These are phyloP conservation scores for Pachysolen tannophilus DNA, from an alignment of 805 yeast genomes.

Conservation along the genomic window DNA sequence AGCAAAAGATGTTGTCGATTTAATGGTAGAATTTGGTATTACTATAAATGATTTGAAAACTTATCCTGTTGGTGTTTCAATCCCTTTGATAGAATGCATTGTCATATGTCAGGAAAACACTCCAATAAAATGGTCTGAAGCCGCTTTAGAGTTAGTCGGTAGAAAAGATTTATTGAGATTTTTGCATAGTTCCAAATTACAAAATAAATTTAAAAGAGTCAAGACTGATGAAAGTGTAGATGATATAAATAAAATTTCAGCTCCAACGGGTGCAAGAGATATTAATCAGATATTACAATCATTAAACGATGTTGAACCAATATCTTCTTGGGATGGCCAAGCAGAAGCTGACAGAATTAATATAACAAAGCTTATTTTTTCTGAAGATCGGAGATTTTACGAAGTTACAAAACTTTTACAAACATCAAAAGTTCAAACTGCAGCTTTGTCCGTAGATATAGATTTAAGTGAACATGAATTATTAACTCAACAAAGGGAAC, in stretches of 20 bases:
- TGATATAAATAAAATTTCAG: constrained; percentile 6
- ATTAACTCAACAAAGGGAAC: constrained; percentile 46
- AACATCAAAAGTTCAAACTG: constrained; percentile 54
- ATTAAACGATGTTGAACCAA: constrained; percentile 34
- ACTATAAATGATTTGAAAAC: constrained; percentile 48
- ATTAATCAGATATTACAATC: constrained; percentile 31
- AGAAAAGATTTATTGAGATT: constrained; percentile 50
- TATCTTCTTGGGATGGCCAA: constrained; percentile 63
- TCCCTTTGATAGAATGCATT: constrained; percentile 60
- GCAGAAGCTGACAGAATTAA: constrained; percentile 61
- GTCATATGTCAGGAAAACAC: constrained; percentile 44
- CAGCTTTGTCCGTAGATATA: constrained; percentile 1
- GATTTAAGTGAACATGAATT: too few species aligned
- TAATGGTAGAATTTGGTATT: constrained; percentile 53
- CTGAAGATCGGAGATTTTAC: constrained; percentile 68
- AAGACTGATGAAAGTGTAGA: constrained; percentile 1
- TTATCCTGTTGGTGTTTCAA: constrained; percentile 62
- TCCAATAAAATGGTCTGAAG: constrained; percentile 37
- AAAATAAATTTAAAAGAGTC: background rate
- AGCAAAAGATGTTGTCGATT: constrained; percentile 46
- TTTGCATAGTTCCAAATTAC: background rate
- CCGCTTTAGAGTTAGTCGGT: constrained; percentile 50
- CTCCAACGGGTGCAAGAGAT: constrained; percentile 17
- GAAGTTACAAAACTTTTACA: constrained; percentile 70
- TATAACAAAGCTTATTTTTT: constrained; percentile 66